Evolutionary conservation across 1,139 yeast genomes (phyloP).

Genomic region (Geotrichum candidum): DNA sequence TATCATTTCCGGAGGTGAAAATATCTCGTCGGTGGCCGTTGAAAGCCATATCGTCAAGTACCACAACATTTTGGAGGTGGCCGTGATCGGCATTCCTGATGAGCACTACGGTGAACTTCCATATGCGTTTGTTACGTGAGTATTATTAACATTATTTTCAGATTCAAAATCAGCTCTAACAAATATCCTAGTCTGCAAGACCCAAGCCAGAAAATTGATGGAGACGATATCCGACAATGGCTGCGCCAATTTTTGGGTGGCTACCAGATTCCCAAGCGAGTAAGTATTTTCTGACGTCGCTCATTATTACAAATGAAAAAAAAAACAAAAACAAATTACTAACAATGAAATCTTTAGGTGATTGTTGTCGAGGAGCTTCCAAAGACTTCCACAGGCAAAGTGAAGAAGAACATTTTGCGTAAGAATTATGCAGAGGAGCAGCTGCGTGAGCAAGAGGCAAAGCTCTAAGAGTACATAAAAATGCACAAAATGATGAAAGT

Average conservation of each 20-base stretch:
- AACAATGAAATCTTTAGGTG: slow-evolving; percentile 12
- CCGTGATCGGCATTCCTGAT: slow-evolving; percentile 38
- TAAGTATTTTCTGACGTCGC: slow-evolving; percentile 26
- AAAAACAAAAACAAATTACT: neutral
- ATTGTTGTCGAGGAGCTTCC: slow-evolving; percentile 32
- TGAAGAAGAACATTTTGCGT: slow-evolving; percentile 32
- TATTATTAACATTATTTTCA: neutral
- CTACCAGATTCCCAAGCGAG: slow-evolving; percentile 34
- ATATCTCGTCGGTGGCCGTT: slow-evolving; percentile 70
- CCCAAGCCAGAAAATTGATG: slow-evolving; percentile 19
- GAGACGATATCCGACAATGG: slow-evolving; percentile 26
- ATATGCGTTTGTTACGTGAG: slow-evolving; percentile 31
- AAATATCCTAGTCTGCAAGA: slow-evolving; percentile 19
- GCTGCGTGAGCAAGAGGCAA: neutral
- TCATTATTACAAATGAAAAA: slow-evolving; percentile 35
- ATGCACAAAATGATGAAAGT: neutral
- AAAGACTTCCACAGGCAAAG: slow-evolving; percentile 38
- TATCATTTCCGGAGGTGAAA: slow-evolving; percentile 78
- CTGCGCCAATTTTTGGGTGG: slow-evolving; percentile 32
- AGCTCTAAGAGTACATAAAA: neutral
- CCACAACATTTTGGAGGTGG: slow-evolving; percentile 34
- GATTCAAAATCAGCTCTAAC: neutral
- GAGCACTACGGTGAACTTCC: slow-evolving; percentile 37
- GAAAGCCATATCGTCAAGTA: slow-evolving; percentile 55
- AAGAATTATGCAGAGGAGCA: slow-evolving; percentile 2